Evolutionary conservation across 1,284 basidiomycete genomes (phyloP).

Genomic region (Anthracocystis panici-leucophaei): DNA sequence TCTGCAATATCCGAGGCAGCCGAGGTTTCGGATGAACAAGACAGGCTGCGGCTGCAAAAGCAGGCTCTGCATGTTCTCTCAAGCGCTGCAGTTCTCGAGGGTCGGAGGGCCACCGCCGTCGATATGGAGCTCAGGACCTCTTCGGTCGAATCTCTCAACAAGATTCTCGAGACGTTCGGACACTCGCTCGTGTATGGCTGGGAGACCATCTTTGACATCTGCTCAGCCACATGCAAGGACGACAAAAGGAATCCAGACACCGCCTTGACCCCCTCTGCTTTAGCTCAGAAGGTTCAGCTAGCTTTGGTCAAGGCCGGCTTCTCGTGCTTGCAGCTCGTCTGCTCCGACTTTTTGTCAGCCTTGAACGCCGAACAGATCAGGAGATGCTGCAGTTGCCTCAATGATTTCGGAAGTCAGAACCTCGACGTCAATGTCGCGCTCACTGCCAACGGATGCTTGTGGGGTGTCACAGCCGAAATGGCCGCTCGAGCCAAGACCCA

Average conservation of each 20-base stretch:
- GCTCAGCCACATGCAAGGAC: conserved; percentile 51
- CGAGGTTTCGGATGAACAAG: conserved; percentile 33
- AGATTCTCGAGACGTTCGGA: conserved; percentile 85
- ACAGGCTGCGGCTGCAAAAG: conserved; percentile 79
- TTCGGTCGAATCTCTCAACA: conserved; percentile 87
- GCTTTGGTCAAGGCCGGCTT: conserved; percentile 84
- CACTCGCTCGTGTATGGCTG: conserved; percentile 91
- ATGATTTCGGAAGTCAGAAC: conserved; percentile 87
- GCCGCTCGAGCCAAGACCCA: conserved; percentile 27
- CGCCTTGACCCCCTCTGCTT: conserved; percentile 45
- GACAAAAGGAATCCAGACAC: conserved; percentile 44
- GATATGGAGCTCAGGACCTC: conserved; percentile 82
- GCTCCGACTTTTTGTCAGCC: conserved; percentile 84
- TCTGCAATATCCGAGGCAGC: conserved; percentile 74
- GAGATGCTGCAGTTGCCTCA: conserved; percentile 87
- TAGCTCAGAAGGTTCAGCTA: conserved; percentile 66
- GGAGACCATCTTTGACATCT: conserved; percentile 89
- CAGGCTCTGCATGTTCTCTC: conserved; percentile 85
- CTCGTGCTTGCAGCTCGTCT: conserved; percentile 91
- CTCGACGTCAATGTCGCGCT: conserved; percentile 93
- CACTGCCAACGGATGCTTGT: conserved; percentile 72
- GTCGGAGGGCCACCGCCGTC: conserved; percentile 63
- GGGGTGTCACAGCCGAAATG: conserved; percentile 67
- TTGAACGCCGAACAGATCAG: conserved; percentile 84
- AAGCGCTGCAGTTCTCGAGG: conserved; percentile 79